phyloP scores from a whole-genome alignment of 1,284 basidiomycete genomes.

The Irpex rosettiformis region DNA sequence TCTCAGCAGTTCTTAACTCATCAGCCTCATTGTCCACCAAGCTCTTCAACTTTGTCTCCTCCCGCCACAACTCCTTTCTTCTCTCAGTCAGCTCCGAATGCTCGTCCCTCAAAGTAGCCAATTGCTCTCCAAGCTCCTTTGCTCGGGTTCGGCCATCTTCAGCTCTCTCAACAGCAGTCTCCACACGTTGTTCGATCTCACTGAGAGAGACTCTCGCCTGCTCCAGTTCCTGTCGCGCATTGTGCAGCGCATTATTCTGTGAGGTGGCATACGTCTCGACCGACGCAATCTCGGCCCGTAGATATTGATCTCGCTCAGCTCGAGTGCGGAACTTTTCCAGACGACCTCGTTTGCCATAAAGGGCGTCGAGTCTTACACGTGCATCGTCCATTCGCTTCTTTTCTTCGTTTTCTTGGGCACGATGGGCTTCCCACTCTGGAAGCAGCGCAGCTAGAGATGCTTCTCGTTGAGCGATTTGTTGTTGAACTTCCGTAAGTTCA shows the following conservation, averaged over 20 bases:
- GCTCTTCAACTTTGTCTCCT: slow-evolving; percentile 86
- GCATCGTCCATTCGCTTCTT: slow-evolving; percentile 73
- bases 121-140: slow-evolving; percentile 64
- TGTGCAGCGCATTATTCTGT: slow-evolving; percentile 50
- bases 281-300: slow-evolving; percentile 71
- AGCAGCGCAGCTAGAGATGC: slow-evolving; percentile 55
- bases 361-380: slow-evolving; percentile 62
- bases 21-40: slow-evolving; percentile 74
- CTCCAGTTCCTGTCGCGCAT: slow-evolving; percentile 42
- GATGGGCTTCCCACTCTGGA: slow-evolving; percentile 64
- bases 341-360: slow-evolving; percentile 89
- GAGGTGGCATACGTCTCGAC: slow-evolving; percentile 55
- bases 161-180: slow-evolving; percentile 64
- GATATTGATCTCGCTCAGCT: slow-evolving; percentile 77
- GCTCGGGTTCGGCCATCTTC: slow-evolving; percentile 75
- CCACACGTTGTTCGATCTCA: slow-evolving; percentile 59
- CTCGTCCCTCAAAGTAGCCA: slow-evolving; percentile 66
- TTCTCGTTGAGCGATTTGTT: slow-evolving; percentile 64
- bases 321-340: slow-evolving; percentile 82
- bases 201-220: slow-evolving; percentile 43
- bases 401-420: slow-evolving; percentile 58
- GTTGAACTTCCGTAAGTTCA: slow-evolving; percentile 64
- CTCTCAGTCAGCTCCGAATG: slow-evolving; percentile 73
- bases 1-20: slow-evolving; percentile 79
- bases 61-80: slow-evolving; percentile 93